Base-by-base conservation (phyloP, 345 rosid species). In the Iberis pinnata region DNA sequence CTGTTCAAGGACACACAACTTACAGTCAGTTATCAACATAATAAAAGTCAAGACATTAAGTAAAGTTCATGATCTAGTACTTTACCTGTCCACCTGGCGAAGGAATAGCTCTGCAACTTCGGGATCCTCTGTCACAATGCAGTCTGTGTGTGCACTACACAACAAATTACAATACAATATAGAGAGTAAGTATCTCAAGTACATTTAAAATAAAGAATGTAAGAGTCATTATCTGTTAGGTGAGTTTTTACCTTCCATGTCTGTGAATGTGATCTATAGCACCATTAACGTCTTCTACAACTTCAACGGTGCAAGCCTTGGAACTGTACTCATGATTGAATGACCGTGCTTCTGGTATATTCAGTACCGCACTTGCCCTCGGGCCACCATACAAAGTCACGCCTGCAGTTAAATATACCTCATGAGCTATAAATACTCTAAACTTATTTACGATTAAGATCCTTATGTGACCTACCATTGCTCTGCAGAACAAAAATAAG, bases 71-170 rank as follows among this genome's bases (percentile, higher is more conserved):
- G 49, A 26, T 43, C 24, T 1, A 3, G 12, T 25, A 29, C n/a
- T 39, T 41, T 55, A 83, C 95, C 97, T 92, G 81, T 93, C 97
- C 25, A 93, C 90, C 74, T 76, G 89, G 43, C 65, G 70, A 25
- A 85, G 80, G 74, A 93, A 88, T 13, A 80, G 32, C 76, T 86
- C 89, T 3, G 82, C 99, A 68, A 73, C 86, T 69, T 76, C 74
- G 5, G 8, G 5, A 61, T 92, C 90, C 68, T 85, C 97, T 32
- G 99, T 68, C 49, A 92, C 55, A 35, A 92, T 80, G 70, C 95
- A 88, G 67, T 92, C 99, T 20, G 99, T 88, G 67, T 92, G 99
- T 0, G 83, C 95, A 66, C 99, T 92, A 87, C 58, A 14, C 47
- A 50, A 66, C 60, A 64, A 57, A 43, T 47, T 55, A 49, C 45